These are phyloP conservation scores for Blepharisma japonicum DNA, from an alignment of 73 alveolate species.

Conservation along the genomic window DNA sequence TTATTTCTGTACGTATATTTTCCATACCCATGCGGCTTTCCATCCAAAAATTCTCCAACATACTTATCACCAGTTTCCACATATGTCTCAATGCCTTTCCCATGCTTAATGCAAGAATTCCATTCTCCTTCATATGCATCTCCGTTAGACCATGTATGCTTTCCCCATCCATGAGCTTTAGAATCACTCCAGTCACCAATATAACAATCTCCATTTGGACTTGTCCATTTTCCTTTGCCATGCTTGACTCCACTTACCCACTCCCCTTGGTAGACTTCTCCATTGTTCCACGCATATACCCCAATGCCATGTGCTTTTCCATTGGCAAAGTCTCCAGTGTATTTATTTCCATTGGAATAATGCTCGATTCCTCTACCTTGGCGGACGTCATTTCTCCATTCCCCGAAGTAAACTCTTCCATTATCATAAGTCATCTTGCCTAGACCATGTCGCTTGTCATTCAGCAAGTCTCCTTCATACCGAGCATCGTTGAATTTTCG, in stretches of 20 bases:
- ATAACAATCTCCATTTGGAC: constrained; percentile 63
- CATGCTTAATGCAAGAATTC: constrained; percentile 41
- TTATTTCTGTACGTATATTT: constrained; percentile 36
- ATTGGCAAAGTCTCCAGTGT: constrained; percentile 73
- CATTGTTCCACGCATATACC: constrained; percentile 71
- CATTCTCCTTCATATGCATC: constrained; percentile 89
- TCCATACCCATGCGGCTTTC: constrained; percentile 84
- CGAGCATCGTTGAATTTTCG: constrained; percentile 8
- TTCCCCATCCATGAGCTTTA: constrained; percentile 91
- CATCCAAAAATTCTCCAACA: constrained; percentile 68
- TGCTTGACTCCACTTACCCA: constrained; percentile 60
- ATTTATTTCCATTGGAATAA: constrained; percentile 61
- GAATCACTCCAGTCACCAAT: constrained; percentile 79
- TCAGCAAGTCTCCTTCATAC: constrained; percentile 61
- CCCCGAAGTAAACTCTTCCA: constrained; percentile 74
- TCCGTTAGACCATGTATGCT: constrained; percentile 80
- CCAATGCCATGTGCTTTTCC: constrained; percentile 85
- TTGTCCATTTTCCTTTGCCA: constrained; percentile 58
- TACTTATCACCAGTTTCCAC: constrained; percentile 66
- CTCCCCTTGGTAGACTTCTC: constrained; percentile 66
- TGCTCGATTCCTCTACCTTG: constrained; percentile 78
- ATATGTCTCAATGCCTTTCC: constrained; percentile 56
- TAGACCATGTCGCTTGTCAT: constrained; percentile 62
- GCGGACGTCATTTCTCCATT: constrained; percentile 64
- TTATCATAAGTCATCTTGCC: constrained; percentile 71